These are phyloP conservation scores for Dinochytrium kinnereticum DNA, from an alignment of 371 early-diverging fungal genomes.

Conservation along the genomic window DNA sequence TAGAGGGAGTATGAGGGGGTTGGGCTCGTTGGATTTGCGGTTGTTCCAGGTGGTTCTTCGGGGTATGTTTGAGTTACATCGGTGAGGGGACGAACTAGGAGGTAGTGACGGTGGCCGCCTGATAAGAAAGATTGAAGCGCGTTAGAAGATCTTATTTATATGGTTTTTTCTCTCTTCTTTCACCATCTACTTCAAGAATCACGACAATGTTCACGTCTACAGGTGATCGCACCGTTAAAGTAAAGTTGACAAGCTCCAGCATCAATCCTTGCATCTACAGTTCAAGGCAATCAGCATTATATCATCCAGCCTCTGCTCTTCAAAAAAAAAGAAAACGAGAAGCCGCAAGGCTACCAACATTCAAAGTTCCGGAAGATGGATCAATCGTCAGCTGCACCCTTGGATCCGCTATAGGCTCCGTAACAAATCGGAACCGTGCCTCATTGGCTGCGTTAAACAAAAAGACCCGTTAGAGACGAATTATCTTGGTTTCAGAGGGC, in stretches of 20 bases:
- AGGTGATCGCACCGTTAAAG: constrained; percentile 7
- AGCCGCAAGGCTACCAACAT: neutral
- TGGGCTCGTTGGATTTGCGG: neutral
- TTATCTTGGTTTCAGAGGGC: neutral
- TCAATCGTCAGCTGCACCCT: neutral
- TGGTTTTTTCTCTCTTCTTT: neutral
- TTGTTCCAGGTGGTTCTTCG: neutral
- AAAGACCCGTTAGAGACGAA: neutral
- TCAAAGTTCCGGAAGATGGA: neutral
- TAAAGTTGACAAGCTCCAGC: constrained; percentile 15
- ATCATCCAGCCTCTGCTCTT: neutral
- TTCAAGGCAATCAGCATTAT: neutral
- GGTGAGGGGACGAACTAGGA: neutral
- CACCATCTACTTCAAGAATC: constrained; percentile 20
- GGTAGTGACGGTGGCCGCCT: constrained; percentile 11
- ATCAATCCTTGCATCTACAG: constrained; percentile 12
- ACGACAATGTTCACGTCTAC: constrained; percentile 21
- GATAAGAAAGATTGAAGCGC: constrained; percentile 15
- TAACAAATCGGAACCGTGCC: neutral
- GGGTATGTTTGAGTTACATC: neutral
- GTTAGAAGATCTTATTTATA: neutral
- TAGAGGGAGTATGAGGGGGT: neutral
- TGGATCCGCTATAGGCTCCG: neutral
- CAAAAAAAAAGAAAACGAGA: neutral
- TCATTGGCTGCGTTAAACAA: neutral